Percentiles rank a stretch among this genome's conserved stretches.
These are phyloP conservation scores for Colletotrichum cordylinicola DNA, from an alignment of 2,329 filamentous ascomycete genomes.

Conservation along the genomic window DNA sequence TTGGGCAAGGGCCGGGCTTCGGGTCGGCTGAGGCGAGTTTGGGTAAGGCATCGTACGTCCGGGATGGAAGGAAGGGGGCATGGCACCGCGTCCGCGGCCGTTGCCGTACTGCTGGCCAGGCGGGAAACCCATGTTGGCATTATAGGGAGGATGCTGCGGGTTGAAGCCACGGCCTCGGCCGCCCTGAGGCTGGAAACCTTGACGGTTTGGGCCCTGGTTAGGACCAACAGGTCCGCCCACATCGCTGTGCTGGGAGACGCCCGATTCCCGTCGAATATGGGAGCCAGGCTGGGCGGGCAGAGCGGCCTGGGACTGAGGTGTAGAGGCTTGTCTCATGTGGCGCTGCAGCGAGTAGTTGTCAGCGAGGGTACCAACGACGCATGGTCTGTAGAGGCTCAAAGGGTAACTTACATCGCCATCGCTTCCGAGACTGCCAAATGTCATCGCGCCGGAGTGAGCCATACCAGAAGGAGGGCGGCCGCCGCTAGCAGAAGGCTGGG, in stretches of 20 bases:
- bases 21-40: conserved; percentile 70
- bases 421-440: conserved; percentile 84
- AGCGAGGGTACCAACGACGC: neutral
- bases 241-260: conserved; percentile 54
- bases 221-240: conserved; percentile 68
- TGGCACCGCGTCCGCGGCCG: conserved; percentile 55
- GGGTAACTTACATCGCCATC: conserved; percentile 76
- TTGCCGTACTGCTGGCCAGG: conserved; percentile 44
- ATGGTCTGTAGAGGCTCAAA: neutral
- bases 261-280: conserved; percentile 84
- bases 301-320: conserved; percentile 62
- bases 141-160: conserved; percentile 48
- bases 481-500: conserved; percentile 82
- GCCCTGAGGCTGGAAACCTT: conserved; percentile 54
- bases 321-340: conserved; percentile 72
- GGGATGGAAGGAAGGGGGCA: conserved; percentile 53
- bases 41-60: conserved; percentile 50
- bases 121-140: conserved; percentile 49
- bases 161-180: conserved; percentile 58
- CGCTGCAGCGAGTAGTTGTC: conserved; percentile 48
- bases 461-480: conserved; percentile 84
- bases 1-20: conserved; percentile 70
- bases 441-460: conserved; percentile 69
- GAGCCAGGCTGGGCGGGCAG: conserved; percentile 68
- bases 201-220: conserved; percentile 63